phyloP scores from a whole-genome alignment of 495 filamentous ascomycete species.

The Annulohypoxylon maeteangense region DNA sequence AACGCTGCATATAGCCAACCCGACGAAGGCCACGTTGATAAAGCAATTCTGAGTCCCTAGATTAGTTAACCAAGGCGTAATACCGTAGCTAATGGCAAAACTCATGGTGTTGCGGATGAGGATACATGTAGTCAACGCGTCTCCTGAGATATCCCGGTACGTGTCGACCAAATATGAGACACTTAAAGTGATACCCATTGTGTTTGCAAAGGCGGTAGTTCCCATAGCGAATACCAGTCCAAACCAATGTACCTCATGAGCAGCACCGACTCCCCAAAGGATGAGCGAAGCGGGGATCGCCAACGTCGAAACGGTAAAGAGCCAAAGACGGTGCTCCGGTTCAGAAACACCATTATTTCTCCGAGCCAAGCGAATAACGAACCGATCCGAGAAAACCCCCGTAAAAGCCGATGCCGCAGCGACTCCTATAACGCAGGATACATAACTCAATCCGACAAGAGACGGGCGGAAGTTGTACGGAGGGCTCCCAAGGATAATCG shows the following conservation, averaged over 20 bases:
- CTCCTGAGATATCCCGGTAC: constrained; percentile 70
- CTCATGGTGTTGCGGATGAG: constrained; percentile 74
- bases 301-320: constrained; percentile 64
- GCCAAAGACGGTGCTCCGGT: constrained; percentile 71
- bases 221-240: constrained; percentile 72
- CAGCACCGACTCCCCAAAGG: constrained; percentile 76
- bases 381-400: constrained; percentile 65
- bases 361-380: constrained; percentile 67
- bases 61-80: constrained; percentile 70
- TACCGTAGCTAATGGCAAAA: constrained; percentile 58
- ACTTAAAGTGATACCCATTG: constrained; percentile 67
- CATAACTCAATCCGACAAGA: constrained; percentile 70
- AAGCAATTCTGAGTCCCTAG: constrained; percentile 73
- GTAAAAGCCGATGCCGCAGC: constrained; percentile 43
- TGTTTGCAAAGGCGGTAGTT: constrained; percentile 66
- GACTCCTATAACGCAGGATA: constrained; percentile 68
- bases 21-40: constrained; percentile 69
- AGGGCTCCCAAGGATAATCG: constrained; percentile 64
- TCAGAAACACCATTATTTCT: constrained; percentile 71
- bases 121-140: constrained; percentile 72
- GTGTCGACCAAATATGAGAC: constrained; percentile 72
- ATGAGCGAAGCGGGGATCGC: constrained; percentile 67
- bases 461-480: constrained; percentile 69
- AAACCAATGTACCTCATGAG: constrained; percentile 69
- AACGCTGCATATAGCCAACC: constrained; percentile 62